These are phyloP conservation scores for Vaccinium corymbosum DNA, from an alignment of 148 eudicot species.

Conservation along the genomic window DNA sequence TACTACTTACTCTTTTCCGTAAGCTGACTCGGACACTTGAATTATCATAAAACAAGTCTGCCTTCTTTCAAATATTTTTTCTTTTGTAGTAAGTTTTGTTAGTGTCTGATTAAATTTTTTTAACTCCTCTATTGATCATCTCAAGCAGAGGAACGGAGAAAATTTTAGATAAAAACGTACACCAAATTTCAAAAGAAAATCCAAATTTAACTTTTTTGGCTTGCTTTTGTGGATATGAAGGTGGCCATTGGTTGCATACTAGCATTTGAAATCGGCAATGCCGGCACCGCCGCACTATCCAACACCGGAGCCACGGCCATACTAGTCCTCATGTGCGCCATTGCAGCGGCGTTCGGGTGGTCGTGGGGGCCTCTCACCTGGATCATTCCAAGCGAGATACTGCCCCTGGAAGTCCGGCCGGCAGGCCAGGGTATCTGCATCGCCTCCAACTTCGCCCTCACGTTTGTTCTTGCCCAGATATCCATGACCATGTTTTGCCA, in stretches of 20 bases:
- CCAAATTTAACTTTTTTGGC: not conserved
- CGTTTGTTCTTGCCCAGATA: constrained; percentile 36
- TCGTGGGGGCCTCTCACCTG: constrained; percentile 51
- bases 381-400: constrained; percentile 43
- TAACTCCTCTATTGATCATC: not conserved
- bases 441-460: constrained; percentile 31
- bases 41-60: too few species aligned
- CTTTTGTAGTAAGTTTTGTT: not conserved
- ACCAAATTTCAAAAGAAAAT: not conserved
- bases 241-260: constrained; percentile 29
- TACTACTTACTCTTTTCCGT: too few species aligned
- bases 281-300: constrained; percentile 9
- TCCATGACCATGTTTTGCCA: constrained; percentile 39
- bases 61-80: not conserved
- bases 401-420: constrained; percentile 13
- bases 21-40: too few species aligned
- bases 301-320: constrained; percentile 12
- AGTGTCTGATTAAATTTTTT: not conserved
- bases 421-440: constrained; percentile 31
- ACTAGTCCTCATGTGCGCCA: constrained; percentile 34
- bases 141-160: not conserved
- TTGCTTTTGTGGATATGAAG: not conserved
- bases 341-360: constrained; percentile 43
- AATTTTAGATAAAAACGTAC: not conserved
- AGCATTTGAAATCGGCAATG: constrained; percentile 17